A percentile compares a stretch with the other conserved stretches of the same genome.
Evolutionary conservation across 495 filamentous ascomycete species (phyloP).

Genomic region (Copromyces sp.): DNA sequence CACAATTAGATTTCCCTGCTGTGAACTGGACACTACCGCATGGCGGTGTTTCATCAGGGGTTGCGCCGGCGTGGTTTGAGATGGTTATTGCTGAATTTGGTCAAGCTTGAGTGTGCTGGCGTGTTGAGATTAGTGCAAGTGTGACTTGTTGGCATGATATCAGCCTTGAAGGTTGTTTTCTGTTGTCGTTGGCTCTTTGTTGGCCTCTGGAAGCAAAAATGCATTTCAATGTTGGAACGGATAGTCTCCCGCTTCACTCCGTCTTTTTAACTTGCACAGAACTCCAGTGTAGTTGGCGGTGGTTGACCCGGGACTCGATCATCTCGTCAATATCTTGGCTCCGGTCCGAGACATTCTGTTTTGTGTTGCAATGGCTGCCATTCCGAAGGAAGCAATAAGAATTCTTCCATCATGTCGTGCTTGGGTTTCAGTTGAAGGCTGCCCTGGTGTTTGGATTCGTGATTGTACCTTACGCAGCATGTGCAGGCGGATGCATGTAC

Average conservation of each 20-base stretch:
- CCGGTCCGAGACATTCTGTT: background rate
- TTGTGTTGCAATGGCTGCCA: background rate
- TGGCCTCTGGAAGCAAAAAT: background rate
- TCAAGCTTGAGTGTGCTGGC: background rate
- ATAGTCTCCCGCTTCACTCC: background rate
- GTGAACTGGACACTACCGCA: background rate
- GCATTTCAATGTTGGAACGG: background rate
- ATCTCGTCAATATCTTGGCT: background rate
- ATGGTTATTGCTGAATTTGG: background rate
- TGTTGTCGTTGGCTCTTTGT: background rate
- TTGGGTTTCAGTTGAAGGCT: background rate
- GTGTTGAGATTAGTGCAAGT: background rate
- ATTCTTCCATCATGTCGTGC: background rate
- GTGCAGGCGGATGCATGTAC: background rate
- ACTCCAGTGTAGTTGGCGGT: background rate
- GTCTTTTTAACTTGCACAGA: background rate
- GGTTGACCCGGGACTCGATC: background rate
- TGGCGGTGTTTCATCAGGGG: conserved; percentile 1
- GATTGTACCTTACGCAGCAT: background rate
- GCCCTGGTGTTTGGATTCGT: background rate
- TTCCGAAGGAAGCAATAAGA: background rate
- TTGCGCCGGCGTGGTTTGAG: background rate
- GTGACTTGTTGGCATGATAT: background rate
- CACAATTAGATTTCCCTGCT: background rate
- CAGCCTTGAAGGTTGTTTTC: background rate